Conservation (phyloP, 495 filamentous ascomycete genomes). For the Glutinoglossum americanum region DNA sequence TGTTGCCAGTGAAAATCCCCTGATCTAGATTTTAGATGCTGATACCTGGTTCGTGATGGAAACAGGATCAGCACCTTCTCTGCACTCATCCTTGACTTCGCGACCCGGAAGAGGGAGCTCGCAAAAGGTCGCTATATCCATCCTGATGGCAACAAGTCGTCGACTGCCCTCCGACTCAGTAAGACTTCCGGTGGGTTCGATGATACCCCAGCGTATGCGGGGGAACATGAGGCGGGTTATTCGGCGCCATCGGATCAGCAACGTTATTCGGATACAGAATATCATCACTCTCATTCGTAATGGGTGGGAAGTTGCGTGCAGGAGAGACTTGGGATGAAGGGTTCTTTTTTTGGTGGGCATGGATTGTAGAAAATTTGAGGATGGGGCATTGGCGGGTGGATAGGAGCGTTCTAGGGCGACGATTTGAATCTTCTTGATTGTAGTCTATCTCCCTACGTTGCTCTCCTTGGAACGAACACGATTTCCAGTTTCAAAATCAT, state of each 20-base stretch:
- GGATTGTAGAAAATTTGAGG: too few relatives aligned
- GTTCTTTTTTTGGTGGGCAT: too few relatives aligned
- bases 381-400: too few relatives aligned
- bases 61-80: conserved; percentile 20
- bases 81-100: conserved; percentile 29
- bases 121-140: conserved; percentile 26
- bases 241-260: neutral
- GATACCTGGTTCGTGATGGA: neutral
- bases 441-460: too few relatives aligned
- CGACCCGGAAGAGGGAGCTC: conserved; percentile 22
- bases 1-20: neutral
- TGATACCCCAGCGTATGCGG: neutral
- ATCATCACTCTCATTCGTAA: neutral
- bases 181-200: neutral
- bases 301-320: neutral
- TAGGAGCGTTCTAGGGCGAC: too few relatives aligned
- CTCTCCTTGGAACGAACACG: too few relatives aligned
- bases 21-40: neutral
- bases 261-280: neutral
- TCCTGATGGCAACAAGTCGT: neutral
- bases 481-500: too few relatives aligned
- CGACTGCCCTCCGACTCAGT: neutral
- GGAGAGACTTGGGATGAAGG: too few relatives aligned
- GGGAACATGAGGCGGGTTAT: neutral
- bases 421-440: too few relatives aligned